Base-by-base conservation (phyloP, 225 moss, liverwort and hornwort genomes). In the Bryoerythrophyllum caledonicum region DNA sequence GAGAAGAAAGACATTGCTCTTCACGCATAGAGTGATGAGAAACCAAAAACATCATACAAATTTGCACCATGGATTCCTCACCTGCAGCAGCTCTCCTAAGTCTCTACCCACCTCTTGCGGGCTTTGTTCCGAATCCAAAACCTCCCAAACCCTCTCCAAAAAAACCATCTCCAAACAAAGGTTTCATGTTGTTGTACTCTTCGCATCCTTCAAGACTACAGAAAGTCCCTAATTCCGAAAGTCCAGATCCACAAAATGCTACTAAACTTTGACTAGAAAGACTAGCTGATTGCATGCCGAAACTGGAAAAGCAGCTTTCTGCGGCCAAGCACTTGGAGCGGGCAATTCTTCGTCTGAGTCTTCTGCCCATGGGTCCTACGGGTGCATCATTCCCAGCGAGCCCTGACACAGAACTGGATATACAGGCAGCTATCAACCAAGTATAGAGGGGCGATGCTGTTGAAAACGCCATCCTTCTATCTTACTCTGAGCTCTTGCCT, bases 381-480 rank as follows among this genome's bases (percentile, higher is more conserved):
- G 62, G 76, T 70, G 69, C 75, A 52, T 76, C 67, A 32, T 77
- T 84, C 34, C 73, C 70, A 76, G 57, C 41, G 21, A 73, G 70
- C 26, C 78, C 81, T 69, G 71, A 75, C 40, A 81, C 75, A 53
- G 84, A 80, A 71, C 71, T 78, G 44, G 81, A 74, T 58, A 85
- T 72, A 78, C 75, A 85, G 4, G 75, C 85, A 63, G 85, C 85
- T 71, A 85, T 75, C 67, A 85, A 58, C 85, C 85, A 85, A 26
- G 85, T 85, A 72, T 78, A 85, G 56, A 85, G 62, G 21, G 85
- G 85, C 55, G 85, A 85, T 67, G 78, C 78, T 56, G 74, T 55
- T 75, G 81, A 56, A 49, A 85, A 81, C 46, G 85, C 81, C 85
- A 85, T 85, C 62, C 65, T 84, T 73, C 77, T 68, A 68, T 54